phyloP scores from a whole-genome alignment of 176 grass and related monocot species.

The Phoenix dactylifera region DNA sequence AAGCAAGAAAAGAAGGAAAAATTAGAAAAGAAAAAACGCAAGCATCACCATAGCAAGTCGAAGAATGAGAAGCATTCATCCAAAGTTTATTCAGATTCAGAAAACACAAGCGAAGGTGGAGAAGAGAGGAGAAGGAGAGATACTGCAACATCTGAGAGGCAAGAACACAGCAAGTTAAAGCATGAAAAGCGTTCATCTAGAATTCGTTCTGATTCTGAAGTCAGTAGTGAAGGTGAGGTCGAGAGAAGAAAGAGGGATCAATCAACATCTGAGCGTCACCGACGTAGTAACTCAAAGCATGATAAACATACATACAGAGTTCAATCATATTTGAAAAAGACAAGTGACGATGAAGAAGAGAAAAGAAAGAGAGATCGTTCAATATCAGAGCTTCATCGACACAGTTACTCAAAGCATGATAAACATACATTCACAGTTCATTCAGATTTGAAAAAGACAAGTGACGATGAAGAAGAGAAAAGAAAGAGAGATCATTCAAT shows the following conservation, averaged over 20 bases:
- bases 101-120: slow-evolving; percentile 32
- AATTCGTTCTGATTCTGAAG: slow-evolving; percentile 8
- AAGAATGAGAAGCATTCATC: slow-evolving; percentile 41
- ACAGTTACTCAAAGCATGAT: background rate
- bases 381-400: background rate
- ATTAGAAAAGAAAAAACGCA: slow-evolving; percentile 63
- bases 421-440: slow-evolving; percentile 2
- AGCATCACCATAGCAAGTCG: slow-evolving; percentile 44
- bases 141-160: slow-evolving; percentile 12
- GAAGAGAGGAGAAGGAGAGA: slow-evolving; percentile 34
- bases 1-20: slow-evolving; percentile 47
- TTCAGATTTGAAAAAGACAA: slow-evolving; percentile 21
- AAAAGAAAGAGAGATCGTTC: slow-evolving; percentile 38
- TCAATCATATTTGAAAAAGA: slow-evolving; percentile 20
- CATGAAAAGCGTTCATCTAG: slow-evolving; percentile 35
- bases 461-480: slow-evolving; percentile 23
- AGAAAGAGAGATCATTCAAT: slow-evolving; percentile 34
- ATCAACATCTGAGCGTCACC: too few relatives aligned
- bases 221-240: too few relatives aligned
- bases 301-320: slow-evolving; percentile 24
- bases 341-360: slow-evolving; percentile 18
- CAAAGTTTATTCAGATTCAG: slow-evolving; percentile 43
- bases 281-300: background rate
- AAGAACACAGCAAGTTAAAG: slow-evolving; percentile 40
- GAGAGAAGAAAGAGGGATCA: too few relatives aligned